Evolutionary conservation across 2,329 filamentous ascomycete species (phyloP).

Genomic region (Metarhizium brunneum): DNA sequence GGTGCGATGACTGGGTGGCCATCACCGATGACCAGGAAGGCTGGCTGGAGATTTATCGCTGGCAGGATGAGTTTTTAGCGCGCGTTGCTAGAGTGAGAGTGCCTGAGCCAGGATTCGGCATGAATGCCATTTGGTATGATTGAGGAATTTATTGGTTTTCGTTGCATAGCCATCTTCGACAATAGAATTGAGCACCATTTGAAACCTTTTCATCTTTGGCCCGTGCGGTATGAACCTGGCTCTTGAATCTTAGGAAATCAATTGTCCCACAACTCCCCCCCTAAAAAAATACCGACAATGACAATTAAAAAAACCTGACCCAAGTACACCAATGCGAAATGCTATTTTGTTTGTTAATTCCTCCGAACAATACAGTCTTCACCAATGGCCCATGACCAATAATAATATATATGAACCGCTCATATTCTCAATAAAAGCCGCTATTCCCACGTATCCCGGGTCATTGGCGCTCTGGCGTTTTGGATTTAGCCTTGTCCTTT

Average conservation of each 20-base stretch:
- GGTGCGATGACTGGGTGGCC: slow-evolving; percentile 83
- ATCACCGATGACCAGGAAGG: slow-evolving; percentile 83
- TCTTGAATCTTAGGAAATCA: too few relatives aligned
- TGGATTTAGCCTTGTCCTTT: neutral
- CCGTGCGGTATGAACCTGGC: too few relatives aligned
- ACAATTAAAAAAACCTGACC: too few relatives aligned
- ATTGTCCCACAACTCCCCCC: neutral
- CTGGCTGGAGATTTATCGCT: slow-evolving; percentile 80
- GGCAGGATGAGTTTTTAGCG: slow-evolving; percentile 71
- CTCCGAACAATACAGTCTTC: neutral
- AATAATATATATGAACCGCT: neutral
- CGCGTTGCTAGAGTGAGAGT: slow-evolving; percentile 70
- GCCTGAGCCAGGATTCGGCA: slow-evolving; percentile 81
- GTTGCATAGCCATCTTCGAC: too few relatives aligned
- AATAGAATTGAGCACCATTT: too few relatives aligned
- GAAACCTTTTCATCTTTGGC: too few relatives aligned
- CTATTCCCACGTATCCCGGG: neutral
- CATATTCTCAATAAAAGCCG: neutral
- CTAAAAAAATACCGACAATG: neutral
- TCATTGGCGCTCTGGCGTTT: neutral
- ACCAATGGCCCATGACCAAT: neutral
- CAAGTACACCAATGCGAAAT: neutral
- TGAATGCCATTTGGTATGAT: slow-evolving; percentile 79
- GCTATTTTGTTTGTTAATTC: neutral
- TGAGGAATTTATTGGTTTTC: neutral